Evolutionary conservation across 1,139 yeast genomes (phyloP).

Genomic region (Scheffersomyces titani): DNA sequence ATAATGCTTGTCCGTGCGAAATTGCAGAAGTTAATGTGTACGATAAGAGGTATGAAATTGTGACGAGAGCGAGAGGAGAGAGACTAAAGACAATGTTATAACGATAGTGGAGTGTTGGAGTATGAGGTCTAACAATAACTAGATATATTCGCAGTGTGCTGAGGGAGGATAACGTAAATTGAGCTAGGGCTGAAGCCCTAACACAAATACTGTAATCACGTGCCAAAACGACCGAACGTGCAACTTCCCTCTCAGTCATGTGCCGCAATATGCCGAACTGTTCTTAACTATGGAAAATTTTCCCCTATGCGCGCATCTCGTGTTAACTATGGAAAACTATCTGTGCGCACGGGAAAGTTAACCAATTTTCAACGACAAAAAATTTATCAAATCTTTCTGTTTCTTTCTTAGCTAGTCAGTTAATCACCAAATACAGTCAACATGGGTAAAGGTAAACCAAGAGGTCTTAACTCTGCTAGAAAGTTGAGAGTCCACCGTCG

Average conservation of each 20-base stretch:
- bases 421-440: constrained; percentile 23
- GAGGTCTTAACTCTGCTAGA: constrained; percentile 99
- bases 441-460: constrained; percentile 94
- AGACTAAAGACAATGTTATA: background rate
- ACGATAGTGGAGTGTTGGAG: background rate
- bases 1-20: background rate
- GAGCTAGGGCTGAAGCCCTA: background rate
- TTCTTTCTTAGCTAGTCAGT: constrained; percentile 5
- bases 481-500: constrained; percentile 99
- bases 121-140: no score
- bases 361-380: background rate
- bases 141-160: no score
- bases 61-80: background rate
- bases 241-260: background rate
- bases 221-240: background rate
- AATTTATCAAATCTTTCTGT: constrained; percentile 3
- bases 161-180: no score
- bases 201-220: background rate
- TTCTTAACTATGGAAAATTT: background rate
- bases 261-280: background rate
- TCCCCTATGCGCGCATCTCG: background rate
- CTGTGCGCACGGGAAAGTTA: background rate
- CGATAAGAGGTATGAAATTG: background rate
- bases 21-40: no score
- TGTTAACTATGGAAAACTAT: background rate